phyloP scores from a whole-genome alignment of 306 rosid genomes.

The Neltuma alba region DNA sequence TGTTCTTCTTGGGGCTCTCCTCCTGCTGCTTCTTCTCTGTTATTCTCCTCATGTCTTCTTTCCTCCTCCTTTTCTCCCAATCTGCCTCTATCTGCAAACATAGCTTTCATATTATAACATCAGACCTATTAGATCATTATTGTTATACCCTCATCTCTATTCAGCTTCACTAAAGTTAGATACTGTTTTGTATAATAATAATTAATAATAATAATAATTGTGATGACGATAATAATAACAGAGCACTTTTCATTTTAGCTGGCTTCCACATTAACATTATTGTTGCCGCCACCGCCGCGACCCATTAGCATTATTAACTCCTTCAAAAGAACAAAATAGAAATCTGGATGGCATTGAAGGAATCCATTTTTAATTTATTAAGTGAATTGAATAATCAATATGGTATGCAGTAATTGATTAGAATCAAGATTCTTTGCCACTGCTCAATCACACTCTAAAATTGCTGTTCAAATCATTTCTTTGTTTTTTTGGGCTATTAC shows the following conservation, averaged over 20 bases:
- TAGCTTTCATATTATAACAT: constrained; percentile 37
- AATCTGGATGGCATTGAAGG: too few relatives aligned
- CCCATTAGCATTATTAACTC: neutral
- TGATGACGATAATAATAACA: too few relatives aligned
- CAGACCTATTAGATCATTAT: neutral
- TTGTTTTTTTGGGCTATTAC: neutral
- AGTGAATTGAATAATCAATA: too few relatives aligned
- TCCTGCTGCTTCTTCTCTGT: neutral
- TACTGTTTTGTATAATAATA: neutral
- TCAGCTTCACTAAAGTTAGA: neutral
- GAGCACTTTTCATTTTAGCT: too few relatives aligned
- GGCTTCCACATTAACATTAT: neutral
- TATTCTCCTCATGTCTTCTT: constrained; percentile 25
- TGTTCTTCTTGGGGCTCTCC: constrained; percentile 37
- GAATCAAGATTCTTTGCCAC: neutral
- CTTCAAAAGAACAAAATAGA: neutral
- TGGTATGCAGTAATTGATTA: neutral
- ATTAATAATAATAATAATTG: too few relatives aligned
- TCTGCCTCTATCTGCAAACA: constrained; percentile 68
- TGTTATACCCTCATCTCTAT: neutral
- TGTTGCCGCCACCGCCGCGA: too few relatives aligned
- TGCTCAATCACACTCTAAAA: neutral
- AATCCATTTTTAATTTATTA: too few relatives aligned
- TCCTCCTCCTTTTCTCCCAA: constrained; percentile 18
- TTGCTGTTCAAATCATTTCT: neutral